Conservation (phyloP, 1,284 basidiomycete genomes). For the Ceratobasidium sp. region DNA sequence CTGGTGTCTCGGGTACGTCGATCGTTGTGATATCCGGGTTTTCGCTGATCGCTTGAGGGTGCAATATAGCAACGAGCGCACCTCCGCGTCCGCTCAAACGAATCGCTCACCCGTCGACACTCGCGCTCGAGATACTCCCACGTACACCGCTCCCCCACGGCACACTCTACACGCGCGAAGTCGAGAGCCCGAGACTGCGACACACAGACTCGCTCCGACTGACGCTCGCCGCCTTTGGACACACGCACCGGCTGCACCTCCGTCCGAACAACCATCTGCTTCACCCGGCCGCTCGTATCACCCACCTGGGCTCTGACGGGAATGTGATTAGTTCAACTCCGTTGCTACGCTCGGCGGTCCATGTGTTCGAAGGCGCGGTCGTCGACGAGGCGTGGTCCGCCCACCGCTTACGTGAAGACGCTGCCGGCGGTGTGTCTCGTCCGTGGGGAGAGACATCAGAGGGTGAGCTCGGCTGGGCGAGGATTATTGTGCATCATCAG, state of each 20-base stretch:
- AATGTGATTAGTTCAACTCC: constrained; percentile 59
- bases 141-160: constrained; percentile 57
- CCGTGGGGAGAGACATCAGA: constrained; percentile 61
- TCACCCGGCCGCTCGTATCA: constrained; percentile 80
- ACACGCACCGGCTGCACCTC: constrained; percentile 76
- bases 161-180: constrained; percentile 55
- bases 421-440: constrained; percentile 62
- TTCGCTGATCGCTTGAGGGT: constrained; percentile 5
- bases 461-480: constrained; percentile 75
- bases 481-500: constrained; percentile 77
- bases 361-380: constrained; percentile 56
- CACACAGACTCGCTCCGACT: constrained; percentile 77
- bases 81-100: constrained; percentile 70
- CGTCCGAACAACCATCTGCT: constrained; percentile 81
- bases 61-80: constrained; percentile 65
- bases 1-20: constrained; percentile 7
- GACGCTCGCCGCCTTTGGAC: constrained; percentile 72
- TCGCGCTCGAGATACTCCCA: constrained; percentile 76
- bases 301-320: constrained; percentile 68
- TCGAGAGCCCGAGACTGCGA: constrained; percentile 64
- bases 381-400: constrained; percentile 67
- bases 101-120: constrained; percentile 70
- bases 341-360: constrained; percentile 63
- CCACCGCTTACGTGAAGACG: constrained; percentile 72
- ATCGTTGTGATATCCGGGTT: neutral